These are phyloP conservation scores for Saccharomycopsis sp. DNA, from an alignment of 805 yeast genomes.

Conservation along the genomic window DNA sequence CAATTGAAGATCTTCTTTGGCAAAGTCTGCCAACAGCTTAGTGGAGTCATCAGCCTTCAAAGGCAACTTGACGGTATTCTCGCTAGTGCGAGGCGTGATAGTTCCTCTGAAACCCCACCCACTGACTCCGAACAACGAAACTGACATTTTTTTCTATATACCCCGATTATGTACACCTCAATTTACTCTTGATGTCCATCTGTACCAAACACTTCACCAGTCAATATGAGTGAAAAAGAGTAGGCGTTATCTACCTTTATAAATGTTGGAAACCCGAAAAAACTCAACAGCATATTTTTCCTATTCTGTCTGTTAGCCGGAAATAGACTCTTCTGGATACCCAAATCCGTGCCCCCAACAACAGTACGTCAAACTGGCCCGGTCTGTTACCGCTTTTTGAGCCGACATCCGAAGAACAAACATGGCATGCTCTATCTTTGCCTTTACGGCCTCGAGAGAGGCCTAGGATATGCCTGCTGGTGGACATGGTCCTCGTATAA, in stretches of 20 bases:
- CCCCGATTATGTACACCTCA: no score
- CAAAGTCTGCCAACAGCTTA: slow-evolving; percentile 25
- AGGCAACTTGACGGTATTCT: slow-evolving; percentile 29
- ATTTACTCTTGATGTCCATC: no score
- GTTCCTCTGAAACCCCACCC: slow-evolving; percentile 29
- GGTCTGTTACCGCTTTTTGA: no score
- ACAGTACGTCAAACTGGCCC: neutral
- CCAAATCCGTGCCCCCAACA: no score
- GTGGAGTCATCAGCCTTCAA: slow-evolving; percentile 25
- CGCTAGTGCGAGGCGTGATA: slow-evolving; percentile 31
- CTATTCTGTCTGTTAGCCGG: neutral
- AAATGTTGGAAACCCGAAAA: neutral
- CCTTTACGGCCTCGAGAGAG: no score
- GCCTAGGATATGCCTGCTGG: neutral
- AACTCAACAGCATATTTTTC: neutral
- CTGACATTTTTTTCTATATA: slow-evolving; percentile 4
- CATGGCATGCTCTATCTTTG: no score
- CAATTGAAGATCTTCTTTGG: neutral
- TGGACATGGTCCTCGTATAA: neutral
- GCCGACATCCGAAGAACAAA: no score
- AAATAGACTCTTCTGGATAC: neutral
- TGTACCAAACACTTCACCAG: no score
- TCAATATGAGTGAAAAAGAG: neutral
- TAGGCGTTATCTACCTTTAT: neutral
- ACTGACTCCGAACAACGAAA: slow-evolving; percentile 12